Evolutionary conservation across 768 basidiomycete species (phyloP), one percentile per base, ranked within the genome.

Genomic region (Lentinula guzmanii): DNA sequence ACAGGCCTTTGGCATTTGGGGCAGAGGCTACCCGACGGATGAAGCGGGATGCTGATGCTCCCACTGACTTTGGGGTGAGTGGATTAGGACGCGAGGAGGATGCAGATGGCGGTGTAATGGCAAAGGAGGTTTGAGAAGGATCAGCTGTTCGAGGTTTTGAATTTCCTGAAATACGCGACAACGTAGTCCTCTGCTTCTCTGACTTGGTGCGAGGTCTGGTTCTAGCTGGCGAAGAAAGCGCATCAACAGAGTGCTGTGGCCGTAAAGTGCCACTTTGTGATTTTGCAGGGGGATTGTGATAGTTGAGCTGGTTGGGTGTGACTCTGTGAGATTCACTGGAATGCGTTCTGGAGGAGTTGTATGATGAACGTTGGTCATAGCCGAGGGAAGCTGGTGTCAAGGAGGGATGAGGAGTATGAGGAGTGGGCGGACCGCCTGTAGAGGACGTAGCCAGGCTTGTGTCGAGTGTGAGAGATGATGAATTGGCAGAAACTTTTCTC

Each of bases 21-120:
- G 97, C 95, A 8, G 94, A 97, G 3, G 95, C 94, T 52, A 98
- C 96, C 53, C 96, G 87, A 57, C 96, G 89, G 34, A 98, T 87
- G 76, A 98, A 95, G 39, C 95, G 88, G 52, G 91, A 84, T 8
- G 93, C 90, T 0, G 86, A 85, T 15, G 86, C 86, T 55, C 86
- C 79, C 75, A 92, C 83, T 21, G 82, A 79, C 68, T 82, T 86
- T 34, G 90, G 87, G 6, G 85, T 87, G 43, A 90, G 75, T 9
- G 86, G 83, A 18, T 77, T 82, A 2, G 79, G 68, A 41, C 81
- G 73, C 62, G 78, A 81, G 41, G 81, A 78, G 62, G 81, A 59
- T 15, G 37, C 37, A 41, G 58, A 33, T 18, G 34, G 53, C 9
- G 74, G 66, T n/a, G 76, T 74, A 45, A 70, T 70, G 62, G 71